These are phyloP conservation scores for Salisapilia sapeloensis DNA, from an alignment of 352 stramenopile species.

Conservation along the genomic window DNA sequence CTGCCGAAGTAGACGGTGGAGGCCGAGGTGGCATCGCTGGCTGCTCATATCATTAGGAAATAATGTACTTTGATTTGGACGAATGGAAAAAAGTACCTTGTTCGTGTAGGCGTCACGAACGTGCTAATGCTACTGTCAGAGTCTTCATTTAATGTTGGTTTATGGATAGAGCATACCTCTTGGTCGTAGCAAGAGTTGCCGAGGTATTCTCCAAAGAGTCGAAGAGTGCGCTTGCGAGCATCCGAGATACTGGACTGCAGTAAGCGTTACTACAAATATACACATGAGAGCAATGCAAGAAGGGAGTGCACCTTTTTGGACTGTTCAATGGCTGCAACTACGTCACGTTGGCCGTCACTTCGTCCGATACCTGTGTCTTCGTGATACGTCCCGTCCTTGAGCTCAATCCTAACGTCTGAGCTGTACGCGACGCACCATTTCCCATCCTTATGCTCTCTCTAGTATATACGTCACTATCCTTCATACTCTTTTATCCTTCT, in stretches of 20 bases:
- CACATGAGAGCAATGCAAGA: neutral
- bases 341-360: slow-evolving; percentile 55
- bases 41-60: slow-evolving; percentile 1
- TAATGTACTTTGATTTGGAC: slow-evolving; percentile 1
- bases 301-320: slow-evolving; percentile 41
- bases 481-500: no score
- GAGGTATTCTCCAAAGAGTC: slow-evolving; percentile 73
- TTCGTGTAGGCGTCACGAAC: slow-evolving; percentile 66
- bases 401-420: slow-evolving; percentile 61
- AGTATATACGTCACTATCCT: no score
- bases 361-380: slow-evolving; percentile 72
- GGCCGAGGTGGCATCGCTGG: slow-evolving; percentile 7
- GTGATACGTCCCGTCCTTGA: slow-evolving; percentile 73
- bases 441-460: slow-evolving; percentile 55
- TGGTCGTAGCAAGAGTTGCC: slow-evolving; percentile 79
- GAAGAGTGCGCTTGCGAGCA: slow-evolving; percentile 54
- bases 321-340: slow-evolving; percentile 60
- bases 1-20: slow-evolving; percentile 3
- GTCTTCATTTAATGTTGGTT: neutral
- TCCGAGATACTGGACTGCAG: slow-evolving; percentile 65
- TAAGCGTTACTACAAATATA: neutral
- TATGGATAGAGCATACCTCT: slow-evolving; percentile 12
- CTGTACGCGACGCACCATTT: slow-evolving; percentile 66
- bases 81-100: slow-evolving; percentile 6
- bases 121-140: slow-evolving; percentile 7